phyloP scores from a whole-genome alignment of 805 yeast genomes.

The Lachancea lanzarotensis region DNA sequence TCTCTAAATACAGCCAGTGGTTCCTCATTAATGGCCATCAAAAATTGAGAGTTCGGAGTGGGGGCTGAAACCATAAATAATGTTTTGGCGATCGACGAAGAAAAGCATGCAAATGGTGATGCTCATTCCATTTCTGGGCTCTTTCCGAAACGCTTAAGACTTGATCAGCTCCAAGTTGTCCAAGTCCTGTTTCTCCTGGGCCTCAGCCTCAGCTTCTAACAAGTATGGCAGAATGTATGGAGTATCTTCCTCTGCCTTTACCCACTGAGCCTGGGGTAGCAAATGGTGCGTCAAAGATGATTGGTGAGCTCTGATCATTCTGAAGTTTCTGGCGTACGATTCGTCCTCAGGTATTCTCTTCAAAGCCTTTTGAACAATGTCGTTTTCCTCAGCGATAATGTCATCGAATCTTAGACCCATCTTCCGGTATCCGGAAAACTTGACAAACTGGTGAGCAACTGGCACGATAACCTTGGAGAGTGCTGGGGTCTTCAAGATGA shows the following conservation, averaged over 20 bases:
- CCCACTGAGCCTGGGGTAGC: constrained; percentile 72
- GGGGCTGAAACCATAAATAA: constrained; percentile 1
- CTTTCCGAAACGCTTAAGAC: constrained; percentile 5
- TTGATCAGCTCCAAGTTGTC: constrained; percentile 57
- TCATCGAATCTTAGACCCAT: constrained; percentile 91
- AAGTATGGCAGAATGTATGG: constrained; percentile 84
- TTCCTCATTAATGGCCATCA: constrained; percentile 1
- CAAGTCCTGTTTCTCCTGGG: constrained; percentile 77
- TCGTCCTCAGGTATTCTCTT: constrained; percentile 80
- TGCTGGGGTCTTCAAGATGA: constrained; percentile 71
- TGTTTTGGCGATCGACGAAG: not conserved
- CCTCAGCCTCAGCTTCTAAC: constrained; percentile 91
- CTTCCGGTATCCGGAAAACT: constrained; percentile 87
- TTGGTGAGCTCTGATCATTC: constrained; percentile 91
- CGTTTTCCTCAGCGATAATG: constrained; percentile 79
- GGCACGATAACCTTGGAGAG: constrained; percentile 75
- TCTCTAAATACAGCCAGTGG: not conserved
- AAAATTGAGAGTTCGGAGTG: not conserved
- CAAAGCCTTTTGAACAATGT: constrained; percentile 79
- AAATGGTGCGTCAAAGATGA: constrained; percentile 75
- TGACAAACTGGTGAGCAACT: constrained; percentile 63
- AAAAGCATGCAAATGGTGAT: not conserved
- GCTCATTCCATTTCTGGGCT: not conserved
- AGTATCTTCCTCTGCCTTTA: constrained; percentile 71
- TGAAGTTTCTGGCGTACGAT: constrained; percentile 84